These are phyloP conservation scores for Arthrobotrys entomopaga DNA, from an alignment of 2,329 filamentous ascomycete genomes.

Conservation along the genomic window DNA sequence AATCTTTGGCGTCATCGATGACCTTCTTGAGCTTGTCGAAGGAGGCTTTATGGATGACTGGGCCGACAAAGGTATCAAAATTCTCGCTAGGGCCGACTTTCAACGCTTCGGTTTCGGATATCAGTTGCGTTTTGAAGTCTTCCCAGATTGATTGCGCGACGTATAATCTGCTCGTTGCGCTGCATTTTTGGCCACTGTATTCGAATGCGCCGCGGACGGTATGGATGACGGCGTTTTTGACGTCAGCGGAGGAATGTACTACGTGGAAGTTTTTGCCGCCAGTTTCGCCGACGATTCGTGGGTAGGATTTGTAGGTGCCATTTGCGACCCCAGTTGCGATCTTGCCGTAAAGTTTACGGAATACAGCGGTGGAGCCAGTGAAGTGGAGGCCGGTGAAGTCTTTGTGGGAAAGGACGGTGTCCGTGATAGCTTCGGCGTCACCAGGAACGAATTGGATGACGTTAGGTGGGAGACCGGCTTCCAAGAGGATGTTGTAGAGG, in stretches of 20 bases:
- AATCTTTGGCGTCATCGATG: conserved; percentile 80
- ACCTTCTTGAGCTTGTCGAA: conserved; percentile 82
- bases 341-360: conserved; percentile 86
- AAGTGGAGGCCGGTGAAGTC: conserved; percentile 93
- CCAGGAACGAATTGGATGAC: conserved; percentile 96
- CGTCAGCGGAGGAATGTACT: conserved; percentile 78
- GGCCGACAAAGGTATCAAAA: conserved; percentile 83
- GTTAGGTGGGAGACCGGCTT: conserved; percentile 86
- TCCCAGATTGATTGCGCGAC: conserved; percentile 77
- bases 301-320: conserved; percentile 84
- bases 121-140: conserved; percentile 74
- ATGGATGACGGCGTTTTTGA: conserved; percentile 81
- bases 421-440: conserved; percentile 84
- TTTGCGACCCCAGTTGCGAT: conserved; percentile 84
- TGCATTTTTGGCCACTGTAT: conserved; percentile 92
- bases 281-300: conserved; percentile 88
- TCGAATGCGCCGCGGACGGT: conserved; percentile 89
- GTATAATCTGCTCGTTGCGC: conserved; percentile 82
- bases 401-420: conserved; percentile 77
- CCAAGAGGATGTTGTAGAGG: conserved; percentile 86
- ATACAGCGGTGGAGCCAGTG: conserved; percentile 90
- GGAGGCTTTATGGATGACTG: conserved; percentile 82
- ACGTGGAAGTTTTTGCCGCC: conserved; percentile 95
- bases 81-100: conserved; percentile 76
- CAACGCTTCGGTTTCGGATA: conserved; percentile 75